A percentile compares a stretch with the other conserved stretches of the same genome.
phyloP scores from a whole-genome alignment of 2,329 filamentous ascomycete genomes.

The Hypocrella siamensis region DNA sequence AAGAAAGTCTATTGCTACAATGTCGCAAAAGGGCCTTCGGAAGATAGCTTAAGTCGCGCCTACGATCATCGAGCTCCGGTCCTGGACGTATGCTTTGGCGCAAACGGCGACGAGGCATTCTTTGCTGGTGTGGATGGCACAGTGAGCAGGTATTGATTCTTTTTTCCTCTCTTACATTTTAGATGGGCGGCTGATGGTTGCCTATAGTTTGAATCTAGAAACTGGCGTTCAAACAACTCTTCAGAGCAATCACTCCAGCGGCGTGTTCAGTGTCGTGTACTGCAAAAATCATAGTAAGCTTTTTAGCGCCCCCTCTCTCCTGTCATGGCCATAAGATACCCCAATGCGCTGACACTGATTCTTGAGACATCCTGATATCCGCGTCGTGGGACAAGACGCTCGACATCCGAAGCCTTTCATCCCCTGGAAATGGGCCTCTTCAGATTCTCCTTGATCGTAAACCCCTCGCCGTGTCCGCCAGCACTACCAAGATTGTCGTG shows the following conservation, averaged over 20 bases:
- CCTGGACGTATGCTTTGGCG: slow-evolving; percentile 81
- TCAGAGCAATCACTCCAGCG: slow-evolving; percentile 62
- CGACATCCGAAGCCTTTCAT: slow-evolving; percentile 58
- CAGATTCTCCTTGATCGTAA: slow-evolving; percentile 65
- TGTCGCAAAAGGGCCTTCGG: slow-evolving; percentile 41
- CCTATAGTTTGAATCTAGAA: slow-evolving; percentile 45
- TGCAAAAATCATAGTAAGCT: slow-evolving; percentile 51
- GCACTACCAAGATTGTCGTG: slow-evolving; percentile 69
- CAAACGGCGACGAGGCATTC: slow-evolving; percentile 69
- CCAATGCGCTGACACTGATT: background rate
- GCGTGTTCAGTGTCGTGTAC: slow-evolving; percentile 75
- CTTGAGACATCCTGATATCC: slow-evolving; percentile 58
- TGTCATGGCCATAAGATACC: too few relatives aligned
- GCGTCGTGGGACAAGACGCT: slow-evolving; percentile 89
- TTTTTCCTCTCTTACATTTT: background rate
- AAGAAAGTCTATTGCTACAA: slow-evolving; percentile 85
- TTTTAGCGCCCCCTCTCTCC: slow-evolving; percentile 4
- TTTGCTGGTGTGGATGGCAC: slow-evolving; percentile 76
- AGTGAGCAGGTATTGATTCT: slow-evolving; percentile 47
- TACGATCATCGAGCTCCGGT: slow-evolving; percentile 76
- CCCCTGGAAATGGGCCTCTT: slow-evolving; percentile 37
- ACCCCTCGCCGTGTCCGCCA: slow-evolving; percentile 73
- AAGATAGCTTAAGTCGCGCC: slow-evolving; percentile 44
- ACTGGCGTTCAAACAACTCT: slow-evolving; percentile 52
- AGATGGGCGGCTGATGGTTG: background rate